A percentile compares a stretch with the other conserved stretches of the same genome.
These are phyloP conservation scores for Calonectria pseudoturangicola DNA, from an alignment of 2,329 filamentous ascomycete species.

Conservation along the genomic window DNA sequence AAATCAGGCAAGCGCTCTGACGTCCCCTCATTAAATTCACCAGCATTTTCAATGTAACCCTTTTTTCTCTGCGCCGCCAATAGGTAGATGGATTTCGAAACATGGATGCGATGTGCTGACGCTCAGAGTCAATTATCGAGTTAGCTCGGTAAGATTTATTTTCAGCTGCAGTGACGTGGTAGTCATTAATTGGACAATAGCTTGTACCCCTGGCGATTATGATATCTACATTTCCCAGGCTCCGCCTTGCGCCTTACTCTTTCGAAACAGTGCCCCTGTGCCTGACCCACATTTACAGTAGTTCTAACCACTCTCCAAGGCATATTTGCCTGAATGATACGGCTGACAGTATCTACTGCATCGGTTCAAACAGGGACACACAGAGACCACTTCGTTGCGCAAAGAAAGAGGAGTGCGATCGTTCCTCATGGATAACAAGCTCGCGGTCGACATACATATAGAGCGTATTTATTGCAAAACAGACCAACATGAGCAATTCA, in stretches of 20 bases:
- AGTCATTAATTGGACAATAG: not conserved
- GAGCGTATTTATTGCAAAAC: not conserved
- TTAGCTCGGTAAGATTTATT: not conserved
- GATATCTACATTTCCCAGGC: not conserved
- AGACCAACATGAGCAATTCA: not conserved
- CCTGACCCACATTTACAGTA: not conserved
- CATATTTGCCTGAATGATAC: too few species aligned
- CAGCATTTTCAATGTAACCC: slow-evolving; percentile 2
- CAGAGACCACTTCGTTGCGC: too few species aligned
- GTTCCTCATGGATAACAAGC: not conserved
- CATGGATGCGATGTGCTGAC: not conserved
- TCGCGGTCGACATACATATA: not conserved
- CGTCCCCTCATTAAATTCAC: too few species aligned
- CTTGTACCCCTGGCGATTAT: not conserved
- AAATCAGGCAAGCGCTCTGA: too few species aligned
- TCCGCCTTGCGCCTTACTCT: not conserved
- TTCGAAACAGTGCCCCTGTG: not conserved
- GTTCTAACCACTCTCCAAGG: too few species aligned
- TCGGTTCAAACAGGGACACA: too few species aligned
- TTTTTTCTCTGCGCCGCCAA: not conserved
- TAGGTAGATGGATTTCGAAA: not conserved
- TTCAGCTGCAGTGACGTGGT: not conserved
- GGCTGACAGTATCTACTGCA: too few species aligned
- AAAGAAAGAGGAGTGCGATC: too few species aligned
- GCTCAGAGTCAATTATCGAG: not conserved